These are phyloP conservation scores for Hansenula anomala DNA, from an alignment of 1,139 yeast species.

Conservation along the genomic window DNA sequence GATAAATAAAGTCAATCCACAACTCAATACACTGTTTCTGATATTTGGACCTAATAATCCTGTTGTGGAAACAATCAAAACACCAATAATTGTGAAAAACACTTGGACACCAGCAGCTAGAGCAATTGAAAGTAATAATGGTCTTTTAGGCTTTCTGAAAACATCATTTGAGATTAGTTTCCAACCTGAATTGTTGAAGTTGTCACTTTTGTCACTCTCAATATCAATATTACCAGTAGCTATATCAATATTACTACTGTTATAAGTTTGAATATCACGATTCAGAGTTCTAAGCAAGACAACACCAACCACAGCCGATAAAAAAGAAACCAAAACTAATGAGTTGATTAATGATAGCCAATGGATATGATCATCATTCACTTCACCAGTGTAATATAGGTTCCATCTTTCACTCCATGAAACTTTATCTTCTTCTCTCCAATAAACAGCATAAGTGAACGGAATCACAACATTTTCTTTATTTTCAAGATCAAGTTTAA, in stretches of 20 bases:
- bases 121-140: slow-evolving; percentile 43
- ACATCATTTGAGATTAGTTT: slow-evolving; percentile 50
- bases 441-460: slow-evolving; percentile 81
- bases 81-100: slow-evolving; percentile 58
- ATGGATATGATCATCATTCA: slow-evolving; percentile 47
- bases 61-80: slow-evolving; percentile 52
- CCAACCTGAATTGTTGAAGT: slow-evolving; percentile 42
- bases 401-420: slow-evolving; percentile 75
- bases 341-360: slow-evolving; percentile 72
- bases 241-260: slow-evolving; percentile 29
- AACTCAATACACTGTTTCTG: slow-evolving; percentile 61
- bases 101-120: slow-evolving; percentile 74
- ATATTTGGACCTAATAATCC: slow-evolving; percentile 55
- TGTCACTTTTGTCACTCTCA: slow-evolving; percentile 23
- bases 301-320: slow-evolving; percentile 60
- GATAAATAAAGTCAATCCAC: slow-evolving; percentile 57
- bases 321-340: slow-evolving; percentile 50
- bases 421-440: slow-evolving; percentile 76
- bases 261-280: slow-evolving; percentile 37
- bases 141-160: slow-evolving; percentile 43
- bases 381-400: slow-evolving; percentile 58
- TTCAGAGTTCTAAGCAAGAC: slow-evolving; percentile 48
- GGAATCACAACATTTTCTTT: slow-evolving; percentile 45
- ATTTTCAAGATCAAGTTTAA: slow-evolving; percentile 38
- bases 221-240: slow-evolving; percentile 21